A percentile compares a stretch with the other conserved stretches of the same genome.
phyloP scores from a whole-genome alignment of 2,329 filamentous ascomycete species.

The Fusarium oligoseptatum region DNA sequence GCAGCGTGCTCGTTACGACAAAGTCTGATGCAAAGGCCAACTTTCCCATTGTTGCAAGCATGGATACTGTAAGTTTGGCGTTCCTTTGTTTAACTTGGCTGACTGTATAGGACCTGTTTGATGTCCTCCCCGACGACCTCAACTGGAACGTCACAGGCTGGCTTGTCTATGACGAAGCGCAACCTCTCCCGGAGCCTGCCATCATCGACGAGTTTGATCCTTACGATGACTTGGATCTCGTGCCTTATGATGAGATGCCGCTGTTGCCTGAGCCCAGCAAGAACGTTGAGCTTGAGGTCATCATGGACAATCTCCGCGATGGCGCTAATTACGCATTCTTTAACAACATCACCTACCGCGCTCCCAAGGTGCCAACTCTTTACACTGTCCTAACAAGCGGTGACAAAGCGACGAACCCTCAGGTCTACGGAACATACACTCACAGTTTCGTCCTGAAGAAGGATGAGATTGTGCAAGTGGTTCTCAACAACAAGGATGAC shows the following conservation, averaged over 20 bases:
- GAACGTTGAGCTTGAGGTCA: slow-evolving; percentile 72
- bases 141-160: slow-evolving; percentile 78
- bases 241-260: slow-evolving; percentile 75
- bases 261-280: slow-evolving; percentile 73
- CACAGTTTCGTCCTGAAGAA: slow-evolving; percentile 77
- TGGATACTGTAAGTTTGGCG: slow-evolving; percentile 69
- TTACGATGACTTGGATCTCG: slow-evolving; percentile 80
- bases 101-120: slow-evolving; percentile 70
- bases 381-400: slow-evolving; percentile 80
- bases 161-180: slow-evolving; percentile 68
- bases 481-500: slow-evolving; percentile 82
- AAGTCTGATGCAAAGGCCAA: slow-evolving; percentile 71
- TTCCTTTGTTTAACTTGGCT: neutral
- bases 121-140: slow-evolving; percentile 73
- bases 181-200: slow-evolving; percentile 63
- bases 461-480: slow-evolving; percentile 77
- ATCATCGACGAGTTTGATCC: slow-evolving; percentile 72
- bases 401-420: slow-evolving; percentile 68
- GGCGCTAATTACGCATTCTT: slow-evolving; percentile 75
- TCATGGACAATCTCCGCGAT: slow-evolving; percentile 72
- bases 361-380: slow-evolving; percentile 82
- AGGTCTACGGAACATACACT: slow-evolving; percentile 75
- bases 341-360: slow-evolving; percentile 82
- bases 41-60: slow-evolving; percentile 76
- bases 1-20: slow-evolving; percentile 72